Conservation (phyloP, 192 early-diverging fungal species). For the Rhizophagus sp. region DNA sequence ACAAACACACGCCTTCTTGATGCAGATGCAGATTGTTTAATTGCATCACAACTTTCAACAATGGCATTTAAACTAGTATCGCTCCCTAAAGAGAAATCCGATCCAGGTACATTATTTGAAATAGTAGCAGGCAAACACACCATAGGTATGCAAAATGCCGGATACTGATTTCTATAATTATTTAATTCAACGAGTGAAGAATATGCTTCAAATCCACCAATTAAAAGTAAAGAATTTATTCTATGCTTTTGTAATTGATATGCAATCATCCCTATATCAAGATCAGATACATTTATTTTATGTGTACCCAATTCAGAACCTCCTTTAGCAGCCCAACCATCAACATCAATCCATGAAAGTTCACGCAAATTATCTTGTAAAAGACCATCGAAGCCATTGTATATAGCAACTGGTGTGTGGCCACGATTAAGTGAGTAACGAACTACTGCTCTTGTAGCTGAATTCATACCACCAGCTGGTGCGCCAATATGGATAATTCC, state of each 20-base stretch:
- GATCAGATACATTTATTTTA: constrained; percentile 77
- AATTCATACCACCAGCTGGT: constrained; percentile 97
- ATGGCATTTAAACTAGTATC: constrained; percentile 96
- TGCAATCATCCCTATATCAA: constrained; percentile 86
- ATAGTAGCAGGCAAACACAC: constrained; percentile 92
- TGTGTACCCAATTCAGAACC: constrained; percentile 95
- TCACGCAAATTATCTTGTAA: constrained; percentile 78
- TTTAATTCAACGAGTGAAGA: constrained; percentile 75
- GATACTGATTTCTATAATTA: constrained; percentile 74
- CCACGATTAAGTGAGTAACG: constrained; percentile 86
- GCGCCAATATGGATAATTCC: constrained; percentile 94
- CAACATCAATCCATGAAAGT: constrained; percentile 80
- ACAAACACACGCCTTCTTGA: constrained; percentile 92
- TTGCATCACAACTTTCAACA: constrained; percentile 85
- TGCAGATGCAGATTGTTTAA: constrained; percentile 91
- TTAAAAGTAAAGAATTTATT: constrained; percentile 88
- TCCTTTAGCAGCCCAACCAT: constrained; percentile 90
- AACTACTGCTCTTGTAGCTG: constrained; percentile 86
- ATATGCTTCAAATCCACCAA: constrained; percentile 97
- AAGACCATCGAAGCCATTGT: constrained; percentile 92
- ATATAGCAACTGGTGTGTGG: constrained; percentile 83
- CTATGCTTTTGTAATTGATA: constrained; percentile 89
- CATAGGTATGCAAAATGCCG: constrained; percentile 94
- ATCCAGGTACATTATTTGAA: constrained; percentile 97
- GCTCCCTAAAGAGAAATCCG: constrained; percentile 91